These are phyloP conservation scores for Claviceps maximensis DNA, from an alignment of 2,329 filamentous ascomycete genomes.

Conservation along the genomic window DNA sequence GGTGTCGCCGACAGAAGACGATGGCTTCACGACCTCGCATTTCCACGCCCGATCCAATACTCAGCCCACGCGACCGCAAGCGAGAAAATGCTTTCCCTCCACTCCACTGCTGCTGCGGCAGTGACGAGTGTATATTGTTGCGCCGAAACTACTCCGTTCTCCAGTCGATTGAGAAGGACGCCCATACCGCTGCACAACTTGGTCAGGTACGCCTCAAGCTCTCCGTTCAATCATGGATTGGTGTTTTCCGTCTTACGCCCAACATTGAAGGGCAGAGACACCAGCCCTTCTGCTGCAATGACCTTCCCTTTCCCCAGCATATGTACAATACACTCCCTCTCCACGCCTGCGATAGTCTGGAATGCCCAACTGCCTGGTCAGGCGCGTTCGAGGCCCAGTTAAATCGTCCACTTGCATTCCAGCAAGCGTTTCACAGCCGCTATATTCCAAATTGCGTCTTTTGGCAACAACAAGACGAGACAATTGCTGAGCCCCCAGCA, in stretches of 20 bases:
- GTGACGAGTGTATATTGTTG: conserved; percentile 63
- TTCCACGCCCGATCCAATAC: conserved; percentile 7
- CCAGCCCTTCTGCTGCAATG: neutral
- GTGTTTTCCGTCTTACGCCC: neutral
- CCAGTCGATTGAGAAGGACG: conserved; percentile 73
- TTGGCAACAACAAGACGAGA: neutral
- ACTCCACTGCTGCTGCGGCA: conserved; percentile 74
- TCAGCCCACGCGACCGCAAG: conserved; percentile 12
- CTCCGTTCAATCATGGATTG: neutral
- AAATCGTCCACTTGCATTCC: conserved; percentile 4
- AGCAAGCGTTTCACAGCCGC: neutral
- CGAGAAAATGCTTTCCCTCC: conserved; percentile 17
- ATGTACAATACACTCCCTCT: neutral
- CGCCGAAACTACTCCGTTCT: conserved; percentile 68
- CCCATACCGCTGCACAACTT: conserved; percentile 71
- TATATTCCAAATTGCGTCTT: neutral
- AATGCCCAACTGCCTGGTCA: neutral
- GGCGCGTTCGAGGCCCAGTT: neutral
- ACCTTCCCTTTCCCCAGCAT: neutral
- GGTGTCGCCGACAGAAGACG: conserved; percentile 5
- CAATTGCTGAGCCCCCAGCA: neutral
- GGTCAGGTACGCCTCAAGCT: conserved; percentile 71
- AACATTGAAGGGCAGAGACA: neutral
- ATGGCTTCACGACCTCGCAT: conserved; percentile 5
- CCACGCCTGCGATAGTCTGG: neutral